Conservation (phyloP, 129 eudicot species). For the Kitagawia praeruptora region DNA sequence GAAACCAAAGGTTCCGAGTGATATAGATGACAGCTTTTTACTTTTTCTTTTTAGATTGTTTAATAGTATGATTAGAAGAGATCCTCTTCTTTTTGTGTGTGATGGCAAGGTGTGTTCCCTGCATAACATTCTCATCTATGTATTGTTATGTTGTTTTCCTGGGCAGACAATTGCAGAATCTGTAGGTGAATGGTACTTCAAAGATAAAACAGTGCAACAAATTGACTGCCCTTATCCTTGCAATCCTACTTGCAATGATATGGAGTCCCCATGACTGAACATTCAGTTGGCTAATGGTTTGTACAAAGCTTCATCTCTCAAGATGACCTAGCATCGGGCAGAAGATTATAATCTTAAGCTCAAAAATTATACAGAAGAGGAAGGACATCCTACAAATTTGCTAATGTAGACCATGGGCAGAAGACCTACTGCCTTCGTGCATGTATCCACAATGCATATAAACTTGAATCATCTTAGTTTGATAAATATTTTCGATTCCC, state of each 20-base stretch:
- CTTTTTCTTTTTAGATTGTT: too few species aligned
- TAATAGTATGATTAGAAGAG: not conserved
- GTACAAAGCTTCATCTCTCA: not conserved
- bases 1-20: too few species aligned
- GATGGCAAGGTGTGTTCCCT: not conserved
- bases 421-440: too few species aligned
- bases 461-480: too few species aligned
- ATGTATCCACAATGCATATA: too few species aligned
- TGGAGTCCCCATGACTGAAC: constrained; percentile 30
- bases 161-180: constrained; percentile 82
- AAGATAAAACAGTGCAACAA: constrained; percentile 37
- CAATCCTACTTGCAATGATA: constrained; percentile 75
- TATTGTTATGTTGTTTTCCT: not conserved
- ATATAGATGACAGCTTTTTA: too few species aligned
- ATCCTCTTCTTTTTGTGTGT: not conserved
- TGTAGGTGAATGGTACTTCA: constrained; percentile 93
- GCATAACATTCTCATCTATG: not conserved
- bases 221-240: constrained; percentile 89
- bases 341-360: not conserved
- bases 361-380: not conserved
- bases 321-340: not conserved
- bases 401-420: too few species aligned
- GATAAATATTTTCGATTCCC: not conserved
- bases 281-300: constrained; percentile 7
- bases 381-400: not conserved